These are phyloP conservation scores for Diphasiastrum complanatum DNA, from an alignment of 83 land plant species.

Conservation along the genomic window DNA sequence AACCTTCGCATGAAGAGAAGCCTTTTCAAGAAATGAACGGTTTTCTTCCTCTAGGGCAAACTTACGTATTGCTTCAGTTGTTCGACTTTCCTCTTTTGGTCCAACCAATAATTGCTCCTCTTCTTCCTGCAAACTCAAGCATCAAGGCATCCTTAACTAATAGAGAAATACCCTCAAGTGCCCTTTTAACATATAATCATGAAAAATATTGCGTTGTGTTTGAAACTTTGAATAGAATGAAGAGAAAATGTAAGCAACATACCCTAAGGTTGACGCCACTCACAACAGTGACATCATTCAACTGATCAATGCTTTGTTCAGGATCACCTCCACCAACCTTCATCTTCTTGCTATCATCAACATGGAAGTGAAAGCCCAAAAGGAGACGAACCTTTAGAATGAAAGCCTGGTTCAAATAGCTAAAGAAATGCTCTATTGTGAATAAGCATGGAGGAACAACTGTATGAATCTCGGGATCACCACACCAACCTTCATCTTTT, in stretches of 20 bases:
- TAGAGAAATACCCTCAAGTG: neutral
- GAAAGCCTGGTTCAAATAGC: too few relatives aligned
- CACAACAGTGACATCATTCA: slow-evolving; percentile 97
- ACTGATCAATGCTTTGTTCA: slow-evolving; percentile 91
- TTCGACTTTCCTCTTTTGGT: slow-evolving; percentile 78
- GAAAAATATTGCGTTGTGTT: too few relatives aligned
- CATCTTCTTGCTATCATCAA: slow-evolving; percentile 73
- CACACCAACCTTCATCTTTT: too few relatives aligned
- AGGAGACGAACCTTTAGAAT: too few relatives aligned
- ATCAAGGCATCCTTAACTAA: neutral
- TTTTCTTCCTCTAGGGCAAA: slow-evolving; percentile 93
- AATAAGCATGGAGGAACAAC: too few relatives aligned
- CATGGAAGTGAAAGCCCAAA: neutral
- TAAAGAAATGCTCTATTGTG: too few relatives aligned
- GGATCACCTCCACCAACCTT: slow-evolving; percentile 58
- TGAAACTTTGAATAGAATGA: neutral
- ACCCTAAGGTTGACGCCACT: slow-evolving; percentile 95
- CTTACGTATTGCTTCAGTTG: slow-evolving; percentile 71
- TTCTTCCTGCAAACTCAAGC: slow-evolving; percentile 71
- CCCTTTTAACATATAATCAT: neutral
- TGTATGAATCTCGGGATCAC: too few relatives aligned
- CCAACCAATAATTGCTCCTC: slow-evolving; percentile 86
- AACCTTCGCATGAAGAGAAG: slow-evolving; percentile 63
- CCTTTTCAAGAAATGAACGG: slow-evolving; percentile 63
- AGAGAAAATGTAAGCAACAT: slow-evolving; percentile 7